Base-by-base conservation (phyloP, 345 rosid genomes). In the Barbarea vulgaris region DNA sequence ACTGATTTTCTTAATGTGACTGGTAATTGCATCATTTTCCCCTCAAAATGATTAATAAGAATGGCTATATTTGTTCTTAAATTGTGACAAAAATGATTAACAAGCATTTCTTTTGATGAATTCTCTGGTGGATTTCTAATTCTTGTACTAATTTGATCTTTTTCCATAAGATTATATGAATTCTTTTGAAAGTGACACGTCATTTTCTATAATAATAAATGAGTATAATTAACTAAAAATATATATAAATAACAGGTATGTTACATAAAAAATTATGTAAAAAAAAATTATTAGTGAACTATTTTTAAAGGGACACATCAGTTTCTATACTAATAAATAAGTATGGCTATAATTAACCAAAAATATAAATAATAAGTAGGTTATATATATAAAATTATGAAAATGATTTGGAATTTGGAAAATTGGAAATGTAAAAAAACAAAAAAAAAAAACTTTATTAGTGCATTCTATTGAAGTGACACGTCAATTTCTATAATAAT, bases 21-120 rank as follows among this genome's bases (percentile, higher is more conserved):
- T 31, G 31, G 4, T 25, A 14, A 21, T 54, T 30, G 22, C 36
- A n/a, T 44, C 53, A 36, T 30, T 39, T 52, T 30, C 9, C n/a
- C 21, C 14, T 33, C 25, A 15, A 44, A 31, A 8, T 44, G 22
- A 13, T 54, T 64, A 55, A 22, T 31, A 12, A 27, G 9, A 2
- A 25, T 66, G 58, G 42, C 78, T 47, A 27, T 36, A 17, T 47
- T 25, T 47, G 59, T 47, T 57, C 42, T 17, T 64, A 65, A 17
- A 21, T 25, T 74, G 3, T 47, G 59, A 58, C 46, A 7, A 24
- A 57, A 65, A 13, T 31, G 31, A 14, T 54, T 12, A 59, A 10
- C 17, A 59, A 50, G 47, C 2, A 14, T 33, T 12, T 2, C 5
- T 67, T 67, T 67, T 15, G 33, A 14, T 52, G 15, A 14, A 25